A percentile compares a stretch with the other conserved stretches of the same genome.
These are phyloP conservation scores for Amniculicola lignicola DNA, from an alignment of 495 filamentous ascomycete species.

Conservation along the genomic window DNA sequence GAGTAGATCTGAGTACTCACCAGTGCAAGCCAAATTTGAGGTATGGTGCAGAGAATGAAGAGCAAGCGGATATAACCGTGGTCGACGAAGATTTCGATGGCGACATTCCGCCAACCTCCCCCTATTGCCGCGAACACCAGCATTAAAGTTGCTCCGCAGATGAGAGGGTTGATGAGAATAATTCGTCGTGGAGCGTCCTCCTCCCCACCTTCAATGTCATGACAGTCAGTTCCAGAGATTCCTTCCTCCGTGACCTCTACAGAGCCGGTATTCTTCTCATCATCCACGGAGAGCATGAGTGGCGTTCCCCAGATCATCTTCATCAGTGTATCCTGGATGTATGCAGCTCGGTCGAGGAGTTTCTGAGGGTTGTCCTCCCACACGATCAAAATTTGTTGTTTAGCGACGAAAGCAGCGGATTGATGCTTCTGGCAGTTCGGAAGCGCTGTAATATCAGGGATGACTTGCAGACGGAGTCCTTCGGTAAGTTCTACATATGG, in stretches of 20 bases:
- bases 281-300: slow-evolving; percentile 3
- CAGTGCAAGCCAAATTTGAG: slow-evolving; percentile 57
- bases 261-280: slow-evolving; percentile 2
- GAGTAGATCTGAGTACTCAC: slow-evolving; percentile 39
- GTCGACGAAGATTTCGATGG: slow-evolving; percentile 53
- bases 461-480: slow-evolving; percentile 59
- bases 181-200: slow-evolving; percentile 44
- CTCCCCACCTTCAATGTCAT: slow-evolving; percentile 17
- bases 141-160: slow-evolving; percentile 51
- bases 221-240: slow-evolving; percentile 37
- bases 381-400: slow-evolving; percentile 56
- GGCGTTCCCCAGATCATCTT: slow-evolving; percentile 41
- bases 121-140: slow-evolving; percentile 54
- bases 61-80: slow-evolving; percentile 48
- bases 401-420: slow-evolving; percentile 63
- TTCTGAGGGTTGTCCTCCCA: slow-evolving; percentile 64
- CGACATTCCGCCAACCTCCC: slow-evolving; percentile 54
- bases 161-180: slow-evolving; percentile 51
- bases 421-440: slow-evolving; percentile 61
- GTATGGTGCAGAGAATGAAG: slow-evolving; percentile 47
- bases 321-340: slow-evolving; percentile 54
- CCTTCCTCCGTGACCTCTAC: slow-evolving; percentile 37
- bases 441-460: slow-evolving; percentile 54
- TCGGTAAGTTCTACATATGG: slow-evolving; percentile 55
- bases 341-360: slow-evolving; percentile 49